phyloP scores from a whole-genome alignment of 225 moss, liverwort and hornwort genomes.

The Asterella californica region DNA sequence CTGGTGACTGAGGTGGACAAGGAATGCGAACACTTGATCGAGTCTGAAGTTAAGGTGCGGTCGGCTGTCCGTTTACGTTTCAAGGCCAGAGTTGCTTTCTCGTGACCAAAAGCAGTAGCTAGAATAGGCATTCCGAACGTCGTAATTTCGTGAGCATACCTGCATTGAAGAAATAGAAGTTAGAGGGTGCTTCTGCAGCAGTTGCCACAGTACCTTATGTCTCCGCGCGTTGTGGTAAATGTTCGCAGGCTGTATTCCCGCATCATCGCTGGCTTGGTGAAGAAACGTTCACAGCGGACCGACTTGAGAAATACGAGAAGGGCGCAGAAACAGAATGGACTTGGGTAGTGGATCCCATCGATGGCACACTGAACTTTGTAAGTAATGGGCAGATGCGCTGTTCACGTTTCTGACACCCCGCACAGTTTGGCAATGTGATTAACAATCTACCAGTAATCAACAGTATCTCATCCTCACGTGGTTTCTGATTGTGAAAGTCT shows the following conservation, averaged over 20 bases:
- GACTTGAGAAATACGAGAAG: slow-evolving; percentile 60
- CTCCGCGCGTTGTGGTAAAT: background rate
- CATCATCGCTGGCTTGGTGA: slow-evolving; percentile 82
- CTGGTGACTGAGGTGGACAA: slow-evolving; percentile 90
- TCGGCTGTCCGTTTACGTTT: background rate
- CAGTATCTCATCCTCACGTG: background rate
- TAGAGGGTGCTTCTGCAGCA: background rate
- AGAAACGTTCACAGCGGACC: slow-evolving; percentile 59
- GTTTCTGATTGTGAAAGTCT: background rate
- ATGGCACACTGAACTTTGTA: slow-evolving; percentile 93
- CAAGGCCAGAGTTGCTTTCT: background rate
- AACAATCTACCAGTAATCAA: background rate
- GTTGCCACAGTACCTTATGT: background rate
- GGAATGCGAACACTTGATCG: slow-evolving; percentile 67
- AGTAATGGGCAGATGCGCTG: slow-evolving; percentile 20
- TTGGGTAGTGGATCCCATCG: slow-evolving; percentile 98
- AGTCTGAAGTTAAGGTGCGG: slow-evolving; percentile 66
- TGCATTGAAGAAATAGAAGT: too few species aligned
- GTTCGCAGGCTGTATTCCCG: slow-evolving; percentile 61
- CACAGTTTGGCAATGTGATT: background rate
- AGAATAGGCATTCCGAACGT: too few species aligned
- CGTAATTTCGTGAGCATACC: too few species aligned
- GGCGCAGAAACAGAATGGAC: slow-evolving; percentile 68
- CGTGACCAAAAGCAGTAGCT: too few species aligned
- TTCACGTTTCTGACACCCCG: too few species aligned